Percentiles rank a stretch among this genome's conserved stretches.
Evolutionary conservation across 1,139 yeast species (phyloP).

Genomic region (Chernovozyma sophiae-reginae): DNA sequence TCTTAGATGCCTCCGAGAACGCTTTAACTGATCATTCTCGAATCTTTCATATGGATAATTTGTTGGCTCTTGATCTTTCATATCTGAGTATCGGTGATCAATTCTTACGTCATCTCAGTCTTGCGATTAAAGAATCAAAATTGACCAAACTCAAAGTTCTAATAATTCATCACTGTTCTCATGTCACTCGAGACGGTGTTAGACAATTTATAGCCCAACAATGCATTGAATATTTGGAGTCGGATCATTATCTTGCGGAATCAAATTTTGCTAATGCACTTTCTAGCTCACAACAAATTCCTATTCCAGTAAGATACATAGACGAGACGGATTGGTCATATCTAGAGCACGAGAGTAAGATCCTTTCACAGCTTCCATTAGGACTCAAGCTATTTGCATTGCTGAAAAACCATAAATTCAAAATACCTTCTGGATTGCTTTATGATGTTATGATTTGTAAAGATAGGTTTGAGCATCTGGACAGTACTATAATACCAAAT

Average conservation of each 20-base stretch:
- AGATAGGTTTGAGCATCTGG: too few relatives aligned
- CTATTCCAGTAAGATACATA: conserved; percentile 11
- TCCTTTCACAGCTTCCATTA: conserved; percentile 21
- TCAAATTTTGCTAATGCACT: conserved; percentile 6
- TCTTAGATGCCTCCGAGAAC: conserved; percentile 2
- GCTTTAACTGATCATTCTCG: background rate
- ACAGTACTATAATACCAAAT: too few relatives aligned
- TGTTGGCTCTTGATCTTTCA: conserved; percentile 33
- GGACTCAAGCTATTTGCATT: conserved; percentile 23
- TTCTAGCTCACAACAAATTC: conserved; percentile 1
- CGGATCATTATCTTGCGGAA: conserved; percentile 13
- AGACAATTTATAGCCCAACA: conserved; percentile 9
- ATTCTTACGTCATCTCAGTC: conserved; percentile 22
- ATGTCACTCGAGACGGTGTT: conserved; percentile 19
- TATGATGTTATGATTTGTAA: conserved; percentile 23
- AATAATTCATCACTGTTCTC: conserved; percentile 22
- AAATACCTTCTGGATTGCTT: conserved; percentile 9
- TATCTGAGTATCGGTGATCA: conserved; percentile 26
- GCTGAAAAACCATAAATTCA: conserved; percentile 5
- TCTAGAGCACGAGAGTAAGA: conserved; percentile 10
- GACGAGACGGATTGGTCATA: conserved; percentile 22
- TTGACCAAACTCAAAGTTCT: conserved; percentile 21
- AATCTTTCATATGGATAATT: conserved; percentile 26
- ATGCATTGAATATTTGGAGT: conserved; percentile 24
- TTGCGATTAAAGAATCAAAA: conserved; percentile 22